Percentiles rank a stretch among this genome's conserved stretches.
These are phyloP conservation scores for Lentinula guzmanii DNA, from an alignment of 768 basidiomycete genomes.

Conservation along the genomic window DNA sequence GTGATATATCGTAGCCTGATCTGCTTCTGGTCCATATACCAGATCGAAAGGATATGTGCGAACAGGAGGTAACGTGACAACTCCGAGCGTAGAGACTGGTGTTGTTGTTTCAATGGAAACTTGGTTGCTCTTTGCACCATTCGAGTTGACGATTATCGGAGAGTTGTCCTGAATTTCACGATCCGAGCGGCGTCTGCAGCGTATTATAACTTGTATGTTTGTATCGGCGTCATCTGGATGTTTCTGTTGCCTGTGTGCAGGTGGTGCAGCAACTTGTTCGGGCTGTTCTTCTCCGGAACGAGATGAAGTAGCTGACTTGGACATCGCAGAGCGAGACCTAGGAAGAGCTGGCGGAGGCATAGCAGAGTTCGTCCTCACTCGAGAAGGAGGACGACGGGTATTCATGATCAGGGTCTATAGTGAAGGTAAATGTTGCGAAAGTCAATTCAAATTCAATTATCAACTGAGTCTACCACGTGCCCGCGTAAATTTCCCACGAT, in stretches of 20 bases:
- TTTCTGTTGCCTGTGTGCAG: conserved; percentile 16
- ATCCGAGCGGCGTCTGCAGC: conserved; percentile 81
- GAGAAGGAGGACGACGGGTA: conserved; percentile 52
- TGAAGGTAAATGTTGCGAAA: background rate
- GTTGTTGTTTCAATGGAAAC: conserved; percentile 77
- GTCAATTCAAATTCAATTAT: background rate
- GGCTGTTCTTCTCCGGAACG: conserved; percentile 20
- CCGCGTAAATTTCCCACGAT: background rate
- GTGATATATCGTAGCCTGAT: conserved; percentile 90
- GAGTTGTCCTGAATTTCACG: conserved; percentile 83
- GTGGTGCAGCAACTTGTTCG: conserved; percentile 13
- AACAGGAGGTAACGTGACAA: conserved; percentile 68
- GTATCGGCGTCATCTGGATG: conserved; percentile 51
- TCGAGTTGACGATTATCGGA: conserved; percentile 78
- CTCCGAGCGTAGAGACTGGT: conserved; percentile 64
- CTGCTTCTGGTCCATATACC: conserved; percentile 95
- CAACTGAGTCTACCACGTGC: background rate
- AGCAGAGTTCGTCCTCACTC: conserved; percentile 30
- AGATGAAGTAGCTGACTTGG: conserved; percentile 34
- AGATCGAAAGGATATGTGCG: conserved; percentile 92
- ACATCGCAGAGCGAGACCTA: conserved; percentile 44
- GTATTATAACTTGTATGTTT: conserved; percentile 91
- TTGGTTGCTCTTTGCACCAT: conserved; percentile 68
- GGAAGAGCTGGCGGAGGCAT: conserved; percentile 29
- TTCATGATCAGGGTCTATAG: conserved; percentile 40